These are phyloP conservation scores for Microcos paniculata DNA, from an alignment of 345 rosid genomes.

Conservation along the genomic window DNA sequence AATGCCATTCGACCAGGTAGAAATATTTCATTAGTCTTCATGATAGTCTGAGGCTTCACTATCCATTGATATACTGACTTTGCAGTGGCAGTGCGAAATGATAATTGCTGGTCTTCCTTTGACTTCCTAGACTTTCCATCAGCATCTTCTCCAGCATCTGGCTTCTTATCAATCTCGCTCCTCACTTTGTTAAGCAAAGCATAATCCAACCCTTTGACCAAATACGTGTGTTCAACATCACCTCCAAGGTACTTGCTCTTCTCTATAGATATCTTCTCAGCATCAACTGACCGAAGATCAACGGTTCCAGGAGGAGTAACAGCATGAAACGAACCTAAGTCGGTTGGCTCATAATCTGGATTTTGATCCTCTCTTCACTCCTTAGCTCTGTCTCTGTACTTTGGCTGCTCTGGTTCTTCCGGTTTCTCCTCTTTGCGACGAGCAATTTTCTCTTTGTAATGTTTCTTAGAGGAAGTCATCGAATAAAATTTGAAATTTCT, in stretches of 20 bases:
- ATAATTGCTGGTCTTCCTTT: constrained; percentile 75
- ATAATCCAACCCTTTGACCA: constrained; percentile 96
- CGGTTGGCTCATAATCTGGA: constrained; percentile 86
- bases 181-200: constrained; percentile 87
- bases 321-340: constrained; percentile 87
- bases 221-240: constrained; percentile 96
- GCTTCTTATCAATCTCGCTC: constrained; percentile 91
- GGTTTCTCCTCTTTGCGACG: constrained; percentile 92
- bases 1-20: constrained; percentile 94
- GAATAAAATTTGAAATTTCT: constrained; percentile 6
- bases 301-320: constrained; percentile 94
- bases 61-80: constrained; percentile 94
- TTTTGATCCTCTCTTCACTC: constrained; percentile 97
- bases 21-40: constrained; percentile 95
- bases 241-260: constrained; percentile 99
- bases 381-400: constrained; percentile 92
- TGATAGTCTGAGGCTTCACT: constrained; percentile 79
- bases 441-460: constrained; percentile 80
- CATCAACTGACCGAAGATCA: constrained; percentile 79
- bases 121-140: constrained; percentile 61
- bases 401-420: constrained; percentile 74
- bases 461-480: constrained; percentile 66
- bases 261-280: constrained; percentile 83
- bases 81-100: constrained; percentile 82
- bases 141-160: constrained; percentile 66